A percentile compares a stretch with the other conserved stretches of the same genome.
These are phyloP conservation scores for Catharanthus roseus DNA, from an alignment of 257 asterid genomes.

Conservation along the genomic window DNA sequence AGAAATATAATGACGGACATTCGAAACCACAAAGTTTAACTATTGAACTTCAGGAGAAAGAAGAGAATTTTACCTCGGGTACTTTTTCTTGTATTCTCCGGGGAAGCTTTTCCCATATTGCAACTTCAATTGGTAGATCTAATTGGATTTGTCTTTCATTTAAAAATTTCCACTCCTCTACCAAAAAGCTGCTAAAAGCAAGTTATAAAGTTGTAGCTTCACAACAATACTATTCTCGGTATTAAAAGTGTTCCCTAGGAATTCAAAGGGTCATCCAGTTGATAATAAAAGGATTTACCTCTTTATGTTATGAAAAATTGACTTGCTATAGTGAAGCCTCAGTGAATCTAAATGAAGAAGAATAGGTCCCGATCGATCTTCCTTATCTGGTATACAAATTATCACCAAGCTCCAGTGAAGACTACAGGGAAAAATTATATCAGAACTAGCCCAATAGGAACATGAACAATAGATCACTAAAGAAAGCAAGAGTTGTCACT, in stretches of 20 bases:
- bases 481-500: neutral
- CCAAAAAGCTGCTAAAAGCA: conserved; percentile 54
- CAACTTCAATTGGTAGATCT: conserved; percentile 43
- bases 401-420: conserved; percentile 95
- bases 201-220: conserved; percentile 5
- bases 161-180: conserved; percentile 69
- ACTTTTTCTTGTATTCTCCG: conserved; percentile 43
- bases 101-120: conserved; percentile 57
- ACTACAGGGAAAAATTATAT: conserved; percentile 34
- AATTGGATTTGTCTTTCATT: conserved; percentile 34
- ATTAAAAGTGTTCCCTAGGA: neutral
- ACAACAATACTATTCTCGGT: neutral
- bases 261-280: neutral
- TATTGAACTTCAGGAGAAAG: neutral
- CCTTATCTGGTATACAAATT: conserved; percentile 76
- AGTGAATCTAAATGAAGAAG: conserved; percentile 93
- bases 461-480: conserved; percentile 16
- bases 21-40: neutral
- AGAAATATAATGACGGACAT: conserved; percentile 13
- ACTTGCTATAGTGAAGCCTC: conserved; percentile 57
- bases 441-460: conserved; percentile 19
- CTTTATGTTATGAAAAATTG: conserved; percentile 50
- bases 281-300: conserved; percentile 34
- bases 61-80: conserved; percentile 43
- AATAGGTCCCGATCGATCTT: conserved; percentile 57